phyloP scores from a whole-genome alignment of 805 yeast genomes.

The Wickerhamiella vanderwaltii region DNA sequence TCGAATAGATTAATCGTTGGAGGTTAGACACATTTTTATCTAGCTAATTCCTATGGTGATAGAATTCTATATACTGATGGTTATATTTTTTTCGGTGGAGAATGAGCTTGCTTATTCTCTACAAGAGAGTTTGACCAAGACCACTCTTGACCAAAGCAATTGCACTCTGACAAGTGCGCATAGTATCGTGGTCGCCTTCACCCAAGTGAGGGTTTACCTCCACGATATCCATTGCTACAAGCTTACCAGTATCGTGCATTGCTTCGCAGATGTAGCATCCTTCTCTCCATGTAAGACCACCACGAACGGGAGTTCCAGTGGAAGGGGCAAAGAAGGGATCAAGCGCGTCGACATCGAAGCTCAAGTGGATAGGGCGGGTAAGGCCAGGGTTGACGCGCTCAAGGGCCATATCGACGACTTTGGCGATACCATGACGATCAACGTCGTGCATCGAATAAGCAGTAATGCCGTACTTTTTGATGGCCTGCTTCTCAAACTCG shows the following conservation, averaged over 20 bases:
- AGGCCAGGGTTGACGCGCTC: constrained; percentile 61
- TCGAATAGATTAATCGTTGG: constrained; percentile 5
- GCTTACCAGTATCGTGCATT: constrained; percentile 77
- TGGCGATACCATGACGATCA: constrained; percentile 84
- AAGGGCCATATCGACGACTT: constrained; percentile 85
- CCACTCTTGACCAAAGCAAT: constrained; percentile 89
- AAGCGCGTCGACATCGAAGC: constrained; percentile 93
- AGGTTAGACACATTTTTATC: too few relatives aligned
- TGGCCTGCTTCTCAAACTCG: constrained; percentile 63
- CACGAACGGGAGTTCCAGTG: constrained; percentile 95
- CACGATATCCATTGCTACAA: constrained; percentile 80
- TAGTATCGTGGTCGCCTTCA: constrained; percentile 55
- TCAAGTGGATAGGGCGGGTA: constrained; percentile 68
- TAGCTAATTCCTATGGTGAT: too few relatives aligned
- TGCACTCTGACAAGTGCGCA: constrained; percentile 82
- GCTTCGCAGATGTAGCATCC: constrained; percentile 89
- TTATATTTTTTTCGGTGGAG: too few relatives aligned
- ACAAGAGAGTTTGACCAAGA: constrained; percentile 76
- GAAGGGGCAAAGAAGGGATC: constrained; percentile 93
- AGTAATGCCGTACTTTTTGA: constrained; percentile 57
- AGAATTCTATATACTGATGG: too few relatives aligned
- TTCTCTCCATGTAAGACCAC: constrained; percentile 89
- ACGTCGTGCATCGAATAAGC: constrained; percentile 94
- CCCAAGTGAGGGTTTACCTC: constrained; percentile 90
- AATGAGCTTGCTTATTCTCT: too few relatives aligned